Conservation (phyloP, 257 asterid species). For the Salvia miltiorrhiza region DNA sequence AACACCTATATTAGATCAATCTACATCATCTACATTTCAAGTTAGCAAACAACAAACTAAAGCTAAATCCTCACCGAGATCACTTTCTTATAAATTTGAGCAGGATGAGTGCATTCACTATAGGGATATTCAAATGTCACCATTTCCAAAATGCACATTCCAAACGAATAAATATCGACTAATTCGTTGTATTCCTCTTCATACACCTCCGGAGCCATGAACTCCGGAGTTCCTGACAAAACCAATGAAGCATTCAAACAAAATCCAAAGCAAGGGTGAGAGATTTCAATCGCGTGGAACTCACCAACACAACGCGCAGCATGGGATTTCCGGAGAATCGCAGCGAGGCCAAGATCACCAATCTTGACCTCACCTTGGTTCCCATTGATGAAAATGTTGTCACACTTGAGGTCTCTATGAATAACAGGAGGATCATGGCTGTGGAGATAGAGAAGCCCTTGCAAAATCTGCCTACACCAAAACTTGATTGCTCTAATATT, state of each 20-base stretch:
- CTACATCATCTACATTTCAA: neutral
- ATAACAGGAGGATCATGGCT: conserved; percentile 84
- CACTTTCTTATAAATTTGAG: conserved; percentile 89
- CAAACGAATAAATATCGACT: conserved; percentile 80
- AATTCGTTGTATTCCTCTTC: conserved; percentile 82
- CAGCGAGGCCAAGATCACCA: conserved; percentile 92
- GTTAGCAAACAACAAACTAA: neutral
- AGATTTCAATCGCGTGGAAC: neutral
- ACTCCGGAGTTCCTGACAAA: conserved; percentile 78
- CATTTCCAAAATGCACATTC: conserved; percentile 93
- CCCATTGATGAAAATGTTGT: conserved; percentile 81
- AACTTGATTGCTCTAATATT: conserved; percentile 80
- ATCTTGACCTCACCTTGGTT: conserved; percentile 90
- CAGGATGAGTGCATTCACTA: conserved; percentile 85
- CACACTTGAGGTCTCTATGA: conserved; percentile 92
- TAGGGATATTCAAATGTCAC: conserved; percentile 87
- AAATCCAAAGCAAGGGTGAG: neutral
- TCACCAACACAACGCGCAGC: conserved; percentile 88
- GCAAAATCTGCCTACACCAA: conserved; percentile 87
- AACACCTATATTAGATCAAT: neutral
- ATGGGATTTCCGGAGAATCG: conserved; percentile 71
- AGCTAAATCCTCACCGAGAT: conserved; percentile 52
- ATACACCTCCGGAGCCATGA: conserved; percentile 92
- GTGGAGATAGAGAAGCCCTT: conserved; percentile 79
- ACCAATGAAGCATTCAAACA: neutral